Percentiles rank a stretch among this genome's conserved stretches.
Evolutionary conservation across 257 asterid genomes (phyloP).

Genomic region (Leptodermis oblonga): DNA sequence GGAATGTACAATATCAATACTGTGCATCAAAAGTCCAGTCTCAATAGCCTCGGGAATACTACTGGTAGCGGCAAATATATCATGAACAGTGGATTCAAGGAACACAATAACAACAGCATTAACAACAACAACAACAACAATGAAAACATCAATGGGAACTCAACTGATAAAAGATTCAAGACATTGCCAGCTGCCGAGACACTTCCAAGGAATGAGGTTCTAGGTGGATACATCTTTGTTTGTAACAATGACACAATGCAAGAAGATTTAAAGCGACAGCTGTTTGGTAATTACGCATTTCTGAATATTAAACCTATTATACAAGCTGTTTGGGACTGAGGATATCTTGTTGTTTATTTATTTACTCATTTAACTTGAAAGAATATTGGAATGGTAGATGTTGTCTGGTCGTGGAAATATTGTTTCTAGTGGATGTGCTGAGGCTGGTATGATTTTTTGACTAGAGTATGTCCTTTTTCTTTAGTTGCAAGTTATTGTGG

Average conservation of each 20-base stretch:
- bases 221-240: slow-evolving; percentile 94
- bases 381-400: not conserved
- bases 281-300: slow-evolving; percentile 60
- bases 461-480: not conserved
- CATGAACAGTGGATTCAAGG: slow-evolving; percentile 44
- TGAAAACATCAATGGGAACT: slow-evolving; percentile 44
- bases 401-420: not conserved
- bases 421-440: not conserved
- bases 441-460: not conserved
- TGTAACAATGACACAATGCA: slow-evolving; percentile 98
- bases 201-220: slow-evolving; percentile 88
- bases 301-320: not conserved
- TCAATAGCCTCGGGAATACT: slow-evolving; percentile 38
- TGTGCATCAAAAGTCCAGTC: slow-evolving; percentile 52
- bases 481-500: not conserved
- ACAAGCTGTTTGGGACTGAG: not conserved
- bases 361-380: slow-evolving; percentile 3
- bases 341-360: not conserved
- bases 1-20: slow-evolving; percentile 54
- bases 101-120: slow-evolving; percentile 29
- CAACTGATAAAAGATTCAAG: slow-evolving; percentile 84
- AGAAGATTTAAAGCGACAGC: slow-evolving; percentile 87
- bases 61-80: slow-evolving; percentile 54
- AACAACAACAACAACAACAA: slow-evolving; percentile 16
- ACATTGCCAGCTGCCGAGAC: slow-evolving; percentile 91